Evolutionary conservation across 306 rosid species (phyloP).

Genomic region (Cicer judaicum): DNA sequence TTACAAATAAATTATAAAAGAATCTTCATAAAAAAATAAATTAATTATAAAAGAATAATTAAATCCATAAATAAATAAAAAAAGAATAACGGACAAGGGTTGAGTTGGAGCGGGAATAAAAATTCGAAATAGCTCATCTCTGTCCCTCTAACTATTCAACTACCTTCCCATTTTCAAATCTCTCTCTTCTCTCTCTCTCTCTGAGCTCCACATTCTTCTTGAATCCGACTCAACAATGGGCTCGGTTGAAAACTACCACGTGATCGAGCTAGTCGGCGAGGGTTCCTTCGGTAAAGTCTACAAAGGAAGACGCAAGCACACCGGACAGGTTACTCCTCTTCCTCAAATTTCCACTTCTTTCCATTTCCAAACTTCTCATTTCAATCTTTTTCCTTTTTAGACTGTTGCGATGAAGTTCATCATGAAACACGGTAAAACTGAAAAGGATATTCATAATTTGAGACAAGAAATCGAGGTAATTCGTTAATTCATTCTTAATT

Average conservation of each 20-base stretch:
- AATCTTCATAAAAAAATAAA: too few relatives aligned
- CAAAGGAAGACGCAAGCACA: conserved; percentile 85
- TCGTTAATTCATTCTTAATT: neutral
- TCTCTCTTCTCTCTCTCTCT: conserved; percentile 13
- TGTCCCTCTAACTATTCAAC: neutral
- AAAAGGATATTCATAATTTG: conserved; percentile 85
- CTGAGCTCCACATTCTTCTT: neutral
- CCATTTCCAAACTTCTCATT: conserved; percentile 1
- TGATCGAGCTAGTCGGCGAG: conserved; percentile 94
- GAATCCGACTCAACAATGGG: conserved; percentile 61
- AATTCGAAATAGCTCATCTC: conserved; percentile 40
- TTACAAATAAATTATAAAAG: too few relatives aligned
- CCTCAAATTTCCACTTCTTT: neutral
- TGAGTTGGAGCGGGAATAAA: conserved; percentile 46
- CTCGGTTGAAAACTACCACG: conserved; percentile 84
- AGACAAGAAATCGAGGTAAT: conserved; percentile 95
- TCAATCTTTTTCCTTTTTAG: conserved; percentile 34
- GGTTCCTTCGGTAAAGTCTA: conserved; percentile 99
- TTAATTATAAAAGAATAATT: too few relatives aligned
- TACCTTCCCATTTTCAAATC: conserved; percentile 32
- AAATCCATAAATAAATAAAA: neutral
- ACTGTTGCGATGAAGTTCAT: conserved; percentile 98
- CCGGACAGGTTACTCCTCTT: conserved; percentile 71
- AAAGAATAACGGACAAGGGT: neutral
- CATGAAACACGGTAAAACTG: conserved; percentile 96